Conservation (phyloP, 768 basidiomycete genomes). For the Amanita thiersii region DNA sequence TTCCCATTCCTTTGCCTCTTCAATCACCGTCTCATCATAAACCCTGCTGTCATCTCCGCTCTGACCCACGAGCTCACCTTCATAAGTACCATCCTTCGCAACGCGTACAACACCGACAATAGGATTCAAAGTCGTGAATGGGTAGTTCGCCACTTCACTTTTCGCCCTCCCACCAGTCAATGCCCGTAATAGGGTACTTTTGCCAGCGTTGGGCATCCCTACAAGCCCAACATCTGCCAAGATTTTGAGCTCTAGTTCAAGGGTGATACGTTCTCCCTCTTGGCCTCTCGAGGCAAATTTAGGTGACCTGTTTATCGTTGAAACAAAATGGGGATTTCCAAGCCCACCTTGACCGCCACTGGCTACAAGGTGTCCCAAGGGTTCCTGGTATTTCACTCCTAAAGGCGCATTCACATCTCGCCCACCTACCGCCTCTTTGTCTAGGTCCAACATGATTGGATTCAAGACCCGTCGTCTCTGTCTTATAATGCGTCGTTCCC, state of each 20-base stretch:
- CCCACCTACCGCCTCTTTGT: conserved; percentile 36
- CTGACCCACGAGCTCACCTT: conserved; percentile 36
- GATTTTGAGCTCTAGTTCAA: conserved; percentile 89
- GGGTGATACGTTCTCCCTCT: conserved; percentile 67
- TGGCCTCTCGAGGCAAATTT: conserved; percentile 80
- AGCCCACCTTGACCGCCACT: conserved; percentile 74
- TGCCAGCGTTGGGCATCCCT: conserved; percentile 92
- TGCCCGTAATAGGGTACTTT: conserved; percentile 86
- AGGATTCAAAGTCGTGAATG: conserved; percentile 94
- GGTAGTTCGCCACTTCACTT: conserved; percentile 82
- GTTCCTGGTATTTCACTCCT: conserved; percentile 44
- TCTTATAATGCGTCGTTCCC: conserved; percentile 43
- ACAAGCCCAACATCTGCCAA: conserved; percentile 94
- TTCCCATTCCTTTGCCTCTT: conserved; percentile 36
- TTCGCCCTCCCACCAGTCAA: conserved; percentile 80
- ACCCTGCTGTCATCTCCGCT: conserved; percentile 29
- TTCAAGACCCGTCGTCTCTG: conserved; percentile 28
- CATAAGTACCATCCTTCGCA: conserved; percentile 68
- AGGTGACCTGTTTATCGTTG: conserved; percentile 64
- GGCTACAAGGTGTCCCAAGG: conserved; percentile 59
- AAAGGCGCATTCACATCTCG: conserved; percentile 52
- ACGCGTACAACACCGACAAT: conserved; percentile 87
- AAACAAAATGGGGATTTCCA: conserved; percentile 84
- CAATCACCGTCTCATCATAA: conserved; percentile 61
- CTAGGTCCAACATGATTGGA: conserved; percentile 56